phyloP scores from a whole-genome alignment of 352 stramenopile species.

The Phytophthora rubi region DNA sequence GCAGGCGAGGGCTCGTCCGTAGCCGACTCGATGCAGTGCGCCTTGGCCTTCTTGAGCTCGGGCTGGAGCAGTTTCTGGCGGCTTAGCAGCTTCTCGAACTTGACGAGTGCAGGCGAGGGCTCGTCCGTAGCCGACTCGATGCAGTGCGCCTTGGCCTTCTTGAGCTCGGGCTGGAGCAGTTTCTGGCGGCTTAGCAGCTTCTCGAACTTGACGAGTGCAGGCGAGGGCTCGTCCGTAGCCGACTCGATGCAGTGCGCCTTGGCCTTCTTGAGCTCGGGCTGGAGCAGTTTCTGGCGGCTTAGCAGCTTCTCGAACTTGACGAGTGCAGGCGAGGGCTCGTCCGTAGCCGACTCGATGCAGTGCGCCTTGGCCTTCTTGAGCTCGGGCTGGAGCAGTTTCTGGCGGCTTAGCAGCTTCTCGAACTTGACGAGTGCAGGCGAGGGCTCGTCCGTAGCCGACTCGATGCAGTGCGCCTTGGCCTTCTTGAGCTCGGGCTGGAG shows the following conservation, averaged over 20 bases:
- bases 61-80: no score
- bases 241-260: neutral
- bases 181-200: constrained; percentile 69
- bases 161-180: constrained; percentile 63
- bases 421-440: constrained; percentile 61
- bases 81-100: no score
- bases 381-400: constrained; percentile 61
- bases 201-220: constrained; percentile 67
- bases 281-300: no score
- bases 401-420: constrained; percentile 70
- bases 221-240: constrained; percentile 44
- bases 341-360: no score
- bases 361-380: constrained; percentile 53
- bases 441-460: constrained; percentile 38
- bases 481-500: no score
- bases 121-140: no score
- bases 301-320: no score
- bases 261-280: no score
- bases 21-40: neutral
- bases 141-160: constrained; percentile 38
- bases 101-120: no score
- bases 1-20: constrained; percentile 49
- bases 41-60: no score
- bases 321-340: no score
- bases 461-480: no score